Base-by-base conservation (phyloP, 495 filamentous ascomycete species). In the Penicillium ochrochloron region DNA sequence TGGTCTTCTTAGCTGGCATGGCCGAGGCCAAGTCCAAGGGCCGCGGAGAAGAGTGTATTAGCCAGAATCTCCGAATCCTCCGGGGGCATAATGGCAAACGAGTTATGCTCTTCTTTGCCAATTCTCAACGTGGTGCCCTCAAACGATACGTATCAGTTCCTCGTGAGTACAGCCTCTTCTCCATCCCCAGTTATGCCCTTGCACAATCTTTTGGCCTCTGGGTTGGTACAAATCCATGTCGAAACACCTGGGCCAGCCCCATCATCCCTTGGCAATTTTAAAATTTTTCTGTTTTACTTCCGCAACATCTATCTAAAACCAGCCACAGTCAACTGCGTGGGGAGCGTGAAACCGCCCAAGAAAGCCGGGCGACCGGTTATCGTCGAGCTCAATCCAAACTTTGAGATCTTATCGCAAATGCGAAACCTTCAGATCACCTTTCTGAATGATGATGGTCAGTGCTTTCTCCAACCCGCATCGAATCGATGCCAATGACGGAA, bases 1-100 rank as follows among this genome's bases (percentile, higher is more conserved):
- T 83, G 15, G 59, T 78, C 12, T 79, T 82, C 48, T 74, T 82
- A 46, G 77, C 76, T 0, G 79, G 80, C 1, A 79, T 83, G 62
- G 78, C 79, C 1, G 79, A 82, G 52, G 78, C 76, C 55, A 81
- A 80, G 52, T 82, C 79, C 52, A 83, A 81, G 58, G 79, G 80
- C 8, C 76, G 79, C 14, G 79, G 80, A 5, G 80, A 83, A 53
- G 80, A 83, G 67, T 83, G 80, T 51, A 81, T 83, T 68, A 81
- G 78, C 58, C 80, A 83, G 66, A 83, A 83, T 60, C 61, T 83
- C 8, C 78, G 80, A 12, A 75, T 82, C 17, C 68, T 83, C 7
- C 76, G 75, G 3, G 76, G 74, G 3, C 62, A 68, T 1, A 79
- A 80, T 34, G 75, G 73, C 27, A 76, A 72, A 59, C 70, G 73